These are phyloP conservation scores for Verbena officinalis DNA, from an alignment of 257 asterid species.

Conservation along the genomic window DNA sequence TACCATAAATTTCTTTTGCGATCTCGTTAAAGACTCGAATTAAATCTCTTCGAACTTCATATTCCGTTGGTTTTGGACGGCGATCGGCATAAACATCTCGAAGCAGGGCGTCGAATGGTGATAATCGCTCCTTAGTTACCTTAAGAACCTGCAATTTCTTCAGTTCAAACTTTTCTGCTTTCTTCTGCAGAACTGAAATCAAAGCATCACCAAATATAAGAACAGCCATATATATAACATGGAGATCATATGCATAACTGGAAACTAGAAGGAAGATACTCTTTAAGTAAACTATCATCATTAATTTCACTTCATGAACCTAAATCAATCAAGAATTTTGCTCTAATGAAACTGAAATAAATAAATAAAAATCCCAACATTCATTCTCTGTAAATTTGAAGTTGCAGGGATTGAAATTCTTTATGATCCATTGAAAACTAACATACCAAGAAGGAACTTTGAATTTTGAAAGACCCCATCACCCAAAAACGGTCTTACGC, in stretches of 20 bases:
- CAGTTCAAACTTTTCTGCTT: constrained; percentile 64
- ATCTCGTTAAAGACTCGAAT: constrained; percentile 74
- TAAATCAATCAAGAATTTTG: not conserved
- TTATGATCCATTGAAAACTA: not conserved
- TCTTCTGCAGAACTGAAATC: constrained; percentile 59
- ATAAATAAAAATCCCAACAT: constrained; percentile 8
- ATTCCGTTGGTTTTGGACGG: constrained; percentile 67
- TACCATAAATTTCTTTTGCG: constrained; percentile 84
- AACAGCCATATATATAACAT: constrained; percentile 1
- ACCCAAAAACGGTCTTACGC: not conserved
- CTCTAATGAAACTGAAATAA: too few relatives aligned
- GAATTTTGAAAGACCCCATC: not conserved
- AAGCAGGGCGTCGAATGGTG: constrained; percentile 63
- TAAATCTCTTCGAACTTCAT: constrained; percentile 66
- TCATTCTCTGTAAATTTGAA: constrained; percentile 2
- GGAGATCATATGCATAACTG: constrained; percentile 8
- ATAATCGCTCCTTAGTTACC: constrained; percentile 41
- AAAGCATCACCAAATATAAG: constrained; percentile 32
- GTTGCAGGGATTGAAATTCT: not conserved
- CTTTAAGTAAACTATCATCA: constrained; percentile 2
- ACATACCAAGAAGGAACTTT: not conserved
- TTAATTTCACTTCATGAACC: not conserved
- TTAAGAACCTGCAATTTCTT: constrained; percentile 50
- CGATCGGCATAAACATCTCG: constrained; percentile 52
- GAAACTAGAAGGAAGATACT: not conserved